Percentiles rank a stretch among this genome's conserved stretches.
phyloP scores from a whole-genome alignment of 2,329 filamentous ascomycete genomes.

The Colletotrichum eremochloae region DNA sequence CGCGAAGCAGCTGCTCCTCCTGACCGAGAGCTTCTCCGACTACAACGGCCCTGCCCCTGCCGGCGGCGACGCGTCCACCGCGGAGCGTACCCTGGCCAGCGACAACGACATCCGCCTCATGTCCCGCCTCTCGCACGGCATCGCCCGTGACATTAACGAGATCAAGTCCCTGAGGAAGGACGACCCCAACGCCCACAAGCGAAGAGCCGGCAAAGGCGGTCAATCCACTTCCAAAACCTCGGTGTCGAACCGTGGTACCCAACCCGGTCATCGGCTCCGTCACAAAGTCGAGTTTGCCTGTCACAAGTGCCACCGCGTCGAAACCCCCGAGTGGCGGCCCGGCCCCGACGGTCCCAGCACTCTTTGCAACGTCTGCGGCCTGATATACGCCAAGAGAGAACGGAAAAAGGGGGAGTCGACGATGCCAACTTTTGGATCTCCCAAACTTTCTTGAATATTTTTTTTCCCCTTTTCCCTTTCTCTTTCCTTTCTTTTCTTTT shows the following conservation, averaged over 20 bases:
- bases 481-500: neutral
- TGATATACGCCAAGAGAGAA: conserved; percentile 57
- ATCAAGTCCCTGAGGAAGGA: conserved; percentile 21
- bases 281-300: conserved; percentile 47
- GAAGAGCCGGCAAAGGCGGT: neutral
- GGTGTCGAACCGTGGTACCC: neutral
- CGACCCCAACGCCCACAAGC: conserved; percentile 2
- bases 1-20: conserved; percentile 26
- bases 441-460: neutral
- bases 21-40: conserved; percentile 24
- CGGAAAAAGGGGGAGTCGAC: conserved; percentile 40
- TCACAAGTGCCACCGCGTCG: conserved; percentile 72
- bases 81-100: conserved; percentile 18
- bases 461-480: neutral
- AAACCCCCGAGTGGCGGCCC: conserved; percentile 82
- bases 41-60: conserved; percentile 9
- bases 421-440: conserved; percentile 27
- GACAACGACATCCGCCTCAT: conserved; percentile 32
- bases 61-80: conserved; percentile 9
- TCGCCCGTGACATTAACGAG: conserved; percentile 36
- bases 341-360: conserved; percentile 81
- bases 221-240: neutral
- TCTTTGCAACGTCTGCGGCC: conserved; percentile 79
- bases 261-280: conserved; percentile 48
- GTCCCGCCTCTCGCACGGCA: conserved; percentile 35